These are phyloP conservation scores for Podospora pseudoanserina DNA, from an alignment of 495 filamentous ascomycete genomes.

Conservation along the genomic window DNA sequence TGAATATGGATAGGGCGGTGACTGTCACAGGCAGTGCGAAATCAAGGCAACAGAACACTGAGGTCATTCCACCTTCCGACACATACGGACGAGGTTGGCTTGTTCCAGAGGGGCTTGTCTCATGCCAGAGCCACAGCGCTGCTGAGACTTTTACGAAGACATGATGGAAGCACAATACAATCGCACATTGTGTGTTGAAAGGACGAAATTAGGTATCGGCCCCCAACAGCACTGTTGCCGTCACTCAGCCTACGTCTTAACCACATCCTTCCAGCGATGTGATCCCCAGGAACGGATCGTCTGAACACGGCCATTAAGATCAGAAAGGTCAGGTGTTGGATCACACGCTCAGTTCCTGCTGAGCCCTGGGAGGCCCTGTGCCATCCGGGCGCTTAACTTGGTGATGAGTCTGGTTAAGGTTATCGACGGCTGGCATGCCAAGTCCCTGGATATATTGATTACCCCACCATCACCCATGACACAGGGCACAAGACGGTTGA, in stretches of 20 bases:
- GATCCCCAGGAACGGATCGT: not conserved
- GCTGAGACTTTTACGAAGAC: not conserved
- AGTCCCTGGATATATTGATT: not conserved
- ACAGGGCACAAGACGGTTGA: not conserved
- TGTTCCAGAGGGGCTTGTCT: not conserved
- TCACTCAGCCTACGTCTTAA: not conserved
- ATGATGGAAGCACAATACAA: too few relatives aligned
- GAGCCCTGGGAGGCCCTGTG: not conserved
- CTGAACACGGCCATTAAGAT: not conserved
- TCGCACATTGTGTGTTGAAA: not conserved
- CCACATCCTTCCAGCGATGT: not conserved
- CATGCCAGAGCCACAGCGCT: not conserved
- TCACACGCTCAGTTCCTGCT: not conserved
- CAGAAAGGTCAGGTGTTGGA: not conserved
- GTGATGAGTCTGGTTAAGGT: constrained; percentile 3
- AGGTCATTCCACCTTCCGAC: not conserved
- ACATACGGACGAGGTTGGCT: not conserved
- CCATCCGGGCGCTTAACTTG: constrained; percentile 4
- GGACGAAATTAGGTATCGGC: not conserved
- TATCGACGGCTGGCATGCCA: not conserved
- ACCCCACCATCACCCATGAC: not conserved
- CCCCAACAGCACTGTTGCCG: not conserved
- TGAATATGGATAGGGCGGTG: not conserved
- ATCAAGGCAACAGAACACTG: not conserved
- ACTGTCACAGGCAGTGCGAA: not conserved